Evolutionary conservation across 768 basidiomycete genomes (phyloP).

Genomic region (Coprinopsis cinerea): DNA sequence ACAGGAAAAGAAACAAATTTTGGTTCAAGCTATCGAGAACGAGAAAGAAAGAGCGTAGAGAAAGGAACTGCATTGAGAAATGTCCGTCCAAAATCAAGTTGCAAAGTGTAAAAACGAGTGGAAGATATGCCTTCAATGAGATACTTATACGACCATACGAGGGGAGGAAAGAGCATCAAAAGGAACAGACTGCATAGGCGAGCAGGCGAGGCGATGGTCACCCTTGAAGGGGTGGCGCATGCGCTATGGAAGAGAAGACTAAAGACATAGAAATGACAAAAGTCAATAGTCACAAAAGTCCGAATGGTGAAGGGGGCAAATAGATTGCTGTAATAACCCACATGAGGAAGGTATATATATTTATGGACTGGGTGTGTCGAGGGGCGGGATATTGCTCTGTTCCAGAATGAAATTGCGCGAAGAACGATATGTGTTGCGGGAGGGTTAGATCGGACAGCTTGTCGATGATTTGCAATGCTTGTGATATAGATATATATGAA

Average conservation of each 20-base stretch:
- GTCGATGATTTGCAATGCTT: constrained; percentile 19
- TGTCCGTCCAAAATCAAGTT: constrained; percentile 11
- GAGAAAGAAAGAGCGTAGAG: background rate
- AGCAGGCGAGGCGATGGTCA: background rate
- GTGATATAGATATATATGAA: constrained; percentile 18
- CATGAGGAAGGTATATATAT: constrained; percentile 6
- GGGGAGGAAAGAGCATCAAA: background rate
- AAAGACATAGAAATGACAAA: constrained; percentile 8
- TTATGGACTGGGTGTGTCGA: constrained; percentile 2
- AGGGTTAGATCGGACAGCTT: constrained; percentile 21
- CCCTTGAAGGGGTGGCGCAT: constrained; percentile 9
- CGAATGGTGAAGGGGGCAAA: constrained; percentile 5
- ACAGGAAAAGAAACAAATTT: background rate
- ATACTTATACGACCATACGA: constrained; percentile 6
- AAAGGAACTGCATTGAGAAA: constrained; percentile 10
- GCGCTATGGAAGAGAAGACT: constrained; percentile 2
- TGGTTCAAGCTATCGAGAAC: constrained; percentile 1
- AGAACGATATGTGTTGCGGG: constrained; percentile 12
- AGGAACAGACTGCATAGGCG: background rate
- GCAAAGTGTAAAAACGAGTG: constrained; percentile 12
- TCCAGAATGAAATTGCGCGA: constrained; percentile 11
- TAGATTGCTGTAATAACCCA: constrained; percentile 6
- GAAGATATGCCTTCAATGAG: constrained; percentile 7
- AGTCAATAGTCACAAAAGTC: constrained; percentile 8
- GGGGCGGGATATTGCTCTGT: constrained; percentile 13